phyloP scores from a whole-genome alignment of 2,329 filamentous ascomycete genomes.

The Nemania bipapillata region DNA sequence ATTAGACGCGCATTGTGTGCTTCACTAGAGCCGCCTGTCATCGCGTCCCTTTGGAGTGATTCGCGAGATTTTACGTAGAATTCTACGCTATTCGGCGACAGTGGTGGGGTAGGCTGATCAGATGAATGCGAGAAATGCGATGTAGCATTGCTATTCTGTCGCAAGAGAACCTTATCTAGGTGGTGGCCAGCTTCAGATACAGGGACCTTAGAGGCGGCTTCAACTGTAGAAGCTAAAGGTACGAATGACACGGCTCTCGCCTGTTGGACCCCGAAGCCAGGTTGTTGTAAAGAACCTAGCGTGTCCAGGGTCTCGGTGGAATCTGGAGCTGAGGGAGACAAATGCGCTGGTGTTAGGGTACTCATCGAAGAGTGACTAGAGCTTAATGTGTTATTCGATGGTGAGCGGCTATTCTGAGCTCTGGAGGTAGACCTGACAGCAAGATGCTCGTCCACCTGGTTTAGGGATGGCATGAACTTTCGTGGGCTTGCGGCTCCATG shows the following conservation, averaged over 20 bases:
- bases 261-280: slow-evolving; percentile 54
- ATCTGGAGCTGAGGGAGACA: slow-evolving; percentile 38
- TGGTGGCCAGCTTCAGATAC: slow-evolving; percentile 33
- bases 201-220: slow-evolving; percentile 42
- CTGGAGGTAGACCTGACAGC: slow-evolving; percentile 53
- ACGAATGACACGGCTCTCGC: slow-evolving; percentile 55
- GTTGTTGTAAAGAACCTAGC: slow-evolving; percentile 47
- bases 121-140: slow-evolving; percentile 49
- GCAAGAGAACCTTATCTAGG: slow-evolving; percentile 34
- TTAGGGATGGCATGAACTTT: slow-evolving; percentile 52
- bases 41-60: slow-evolving; percentile 50
- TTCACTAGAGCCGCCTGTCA: slow-evolving; percentile 42
- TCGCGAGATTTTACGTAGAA: slow-evolving; percentile 58
- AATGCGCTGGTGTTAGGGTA: slow-evolving; percentile 38
- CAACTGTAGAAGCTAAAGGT: slow-evolving; percentile 48
- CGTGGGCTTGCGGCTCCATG: slow-evolving; percentile 13
- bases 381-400: slow-evolving; percentile 42
- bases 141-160: slow-evolving; percentile 36
- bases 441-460: slow-evolving; percentile 57
- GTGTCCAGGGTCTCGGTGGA: slow-evolving; percentile 54
- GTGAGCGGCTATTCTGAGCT: slow-evolving; percentile 37
- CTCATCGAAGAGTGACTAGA: slow-evolving; percentile 46
- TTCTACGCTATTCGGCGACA: slow-evolving; percentile 65
- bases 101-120: slow-evolving; percentile 61
- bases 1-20: slow-evolving; percentile 60